Percentiles rank a stretch among this genome's conserved stretches.
Conservation (phyloP, 371 early-diverging fungal genomes). For the Syncephalis fuscata region DNA sequence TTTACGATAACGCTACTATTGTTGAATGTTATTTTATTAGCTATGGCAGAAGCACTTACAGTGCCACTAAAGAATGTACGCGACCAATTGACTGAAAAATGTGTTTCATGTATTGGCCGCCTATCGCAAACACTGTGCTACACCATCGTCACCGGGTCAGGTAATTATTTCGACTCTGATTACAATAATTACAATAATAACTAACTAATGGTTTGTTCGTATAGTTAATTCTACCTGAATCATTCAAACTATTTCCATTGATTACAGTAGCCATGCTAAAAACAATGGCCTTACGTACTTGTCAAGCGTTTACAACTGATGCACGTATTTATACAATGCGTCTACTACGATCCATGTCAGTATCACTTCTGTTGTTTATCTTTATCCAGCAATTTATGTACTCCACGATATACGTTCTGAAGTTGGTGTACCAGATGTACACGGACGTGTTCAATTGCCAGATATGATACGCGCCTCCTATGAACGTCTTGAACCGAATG, state of each 20-base stretch:
- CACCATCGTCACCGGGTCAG: slow-evolving; percentile 80
- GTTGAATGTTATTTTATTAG: slow-evolving; percentile 14
- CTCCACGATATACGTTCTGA: slow-evolving; percentile 41
- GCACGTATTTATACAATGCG: slow-evolving; percentile 62
- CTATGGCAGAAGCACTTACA: slow-evolving; percentile 42
- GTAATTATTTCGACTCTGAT: slow-evolving; percentile 53
- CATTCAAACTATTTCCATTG: slow-evolving; percentile 88
- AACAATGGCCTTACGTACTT: slow-evolving; percentile 48
- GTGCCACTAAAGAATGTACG: slow-evolving; percentile 60
- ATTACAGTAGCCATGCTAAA: slow-evolving; percentile 75
- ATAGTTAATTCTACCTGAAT: slow-evolving; percentile 82
- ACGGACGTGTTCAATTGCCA: slow-evolving; percentile 35
- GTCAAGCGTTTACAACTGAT: slow-evolving; percentile 47
- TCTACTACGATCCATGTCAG: slow-evolving; percentile 45
- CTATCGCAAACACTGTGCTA: slow-evolving; percentile 85
- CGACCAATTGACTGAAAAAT: slow-evolving; percentile 66
- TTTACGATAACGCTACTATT: background rate
- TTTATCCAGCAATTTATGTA: slow-evolving; percentile 74
- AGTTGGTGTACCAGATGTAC: slow-evolving; percentile 15
- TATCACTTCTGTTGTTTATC: slow-evolving; percentile 46
- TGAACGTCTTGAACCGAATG: slow-evolving; percentile 44
- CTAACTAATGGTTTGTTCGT: slow-evolving; percentile 2
- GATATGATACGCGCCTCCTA: slow-evolving; percentile 56
- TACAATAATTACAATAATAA: too few species aligned
- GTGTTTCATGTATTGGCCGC: slow-evolving; percentile 78